Percentiles rank a stretch among this genome's conserved stretches.
These are phyloP conservation scores for Candida bentonensis DNA, from an alignment of 805 yeast genomes.

Conservation along the genomic window DNA sequence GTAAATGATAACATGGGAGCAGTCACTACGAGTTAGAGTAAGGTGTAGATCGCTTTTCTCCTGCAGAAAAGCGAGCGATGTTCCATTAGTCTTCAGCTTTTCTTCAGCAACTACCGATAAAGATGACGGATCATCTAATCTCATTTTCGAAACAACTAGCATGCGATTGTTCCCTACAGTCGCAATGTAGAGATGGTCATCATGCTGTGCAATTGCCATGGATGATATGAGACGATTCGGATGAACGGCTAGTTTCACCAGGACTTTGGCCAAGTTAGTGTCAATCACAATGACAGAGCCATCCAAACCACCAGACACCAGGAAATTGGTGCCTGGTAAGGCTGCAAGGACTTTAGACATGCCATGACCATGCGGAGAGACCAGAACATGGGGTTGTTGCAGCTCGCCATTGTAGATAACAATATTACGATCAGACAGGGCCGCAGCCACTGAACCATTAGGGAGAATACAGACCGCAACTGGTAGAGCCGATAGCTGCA, in stretches of 20 bases:
- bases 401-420: neutral
- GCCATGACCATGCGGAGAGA: neutral
- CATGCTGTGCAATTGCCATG: neutral
- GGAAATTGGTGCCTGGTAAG: neutral
- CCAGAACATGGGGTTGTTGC: neutral
- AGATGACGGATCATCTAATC: neutral
- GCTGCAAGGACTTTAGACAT: neutral
- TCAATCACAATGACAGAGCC: neutral
- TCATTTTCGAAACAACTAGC: neutral
- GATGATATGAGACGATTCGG: neutral
- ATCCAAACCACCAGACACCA: slow-evolving; percentile 1
- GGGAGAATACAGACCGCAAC: neutral
- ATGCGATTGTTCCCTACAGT: neutral
- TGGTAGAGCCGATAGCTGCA: neutral
- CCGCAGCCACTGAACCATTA: neutral
- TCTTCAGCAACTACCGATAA: neutral
- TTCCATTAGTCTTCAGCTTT: neutral
- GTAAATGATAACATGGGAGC: neutral
- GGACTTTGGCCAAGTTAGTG: neutral
- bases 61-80: neutral
- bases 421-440: neutral
- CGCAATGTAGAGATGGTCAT: neutral
- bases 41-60: neutral
- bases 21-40: neutral
- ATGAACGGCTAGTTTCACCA: neutral